These are phyloP conservation scores for Aspergillus diversus DNA, from an alignment of 495 filamentous ascomycete genomes.

Conservation along the genomic window DNA sequence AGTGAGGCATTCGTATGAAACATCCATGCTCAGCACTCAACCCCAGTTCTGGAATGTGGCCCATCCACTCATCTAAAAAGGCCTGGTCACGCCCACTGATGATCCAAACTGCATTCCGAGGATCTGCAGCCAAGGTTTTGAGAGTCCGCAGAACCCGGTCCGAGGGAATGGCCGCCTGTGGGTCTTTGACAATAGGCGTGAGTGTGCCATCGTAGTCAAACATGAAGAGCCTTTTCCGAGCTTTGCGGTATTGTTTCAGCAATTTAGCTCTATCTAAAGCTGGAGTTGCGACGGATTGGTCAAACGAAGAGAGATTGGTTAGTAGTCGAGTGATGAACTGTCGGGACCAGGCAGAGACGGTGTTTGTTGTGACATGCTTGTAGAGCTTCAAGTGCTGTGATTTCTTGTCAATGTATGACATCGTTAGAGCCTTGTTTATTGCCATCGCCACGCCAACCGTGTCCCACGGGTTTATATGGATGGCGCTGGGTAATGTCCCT, in stretches of 20 bases:
- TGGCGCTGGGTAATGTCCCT: constrained; percentile 78
- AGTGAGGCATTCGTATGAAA: constrained; percentile 79
- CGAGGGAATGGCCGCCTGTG: constrained; percentile 82
- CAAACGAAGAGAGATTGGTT: constrained; percentile 74
- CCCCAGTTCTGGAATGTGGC: constrained; percentile 80
- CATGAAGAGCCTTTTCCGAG: constrained; percentile 84
- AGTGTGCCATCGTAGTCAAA: constrained; percentile 98
- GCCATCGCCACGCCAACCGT: constrained; percentile 75
- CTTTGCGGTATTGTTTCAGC: constrained; percentile 69
- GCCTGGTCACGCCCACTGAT: constrained; percentile 91
- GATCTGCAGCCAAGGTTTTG: constrained; percentile 76
- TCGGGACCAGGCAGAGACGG: constrained; percentile 80
- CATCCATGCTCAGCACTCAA: constrained; percentile 95
- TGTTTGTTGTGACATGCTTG: constrained; percentile 78
- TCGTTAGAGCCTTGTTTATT: constrained; percentile 77
- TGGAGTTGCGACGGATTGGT: constrained; percentile 76
- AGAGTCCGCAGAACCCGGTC: constrained; percentile 78
- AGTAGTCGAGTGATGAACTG: constrained; percentile 75
- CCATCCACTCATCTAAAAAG: constrained; percentile 85
- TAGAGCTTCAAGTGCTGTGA: constrained; percentile 62
- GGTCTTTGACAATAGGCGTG: constrained; percentile 93
- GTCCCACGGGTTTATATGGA: constrained; percentile 96
- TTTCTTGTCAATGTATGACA: constrained; percentile 65
- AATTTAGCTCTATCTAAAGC: constrained; percentile 73
- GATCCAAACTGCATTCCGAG: constrained; percentile 91